Percentiles rank a stretch among this genome's conserved stretches.
These are phyloP conservation scores for Pistacia integerrima DNA, from an alignment of 345 rosid genomes.

Conservation along the genomic window DNA sequence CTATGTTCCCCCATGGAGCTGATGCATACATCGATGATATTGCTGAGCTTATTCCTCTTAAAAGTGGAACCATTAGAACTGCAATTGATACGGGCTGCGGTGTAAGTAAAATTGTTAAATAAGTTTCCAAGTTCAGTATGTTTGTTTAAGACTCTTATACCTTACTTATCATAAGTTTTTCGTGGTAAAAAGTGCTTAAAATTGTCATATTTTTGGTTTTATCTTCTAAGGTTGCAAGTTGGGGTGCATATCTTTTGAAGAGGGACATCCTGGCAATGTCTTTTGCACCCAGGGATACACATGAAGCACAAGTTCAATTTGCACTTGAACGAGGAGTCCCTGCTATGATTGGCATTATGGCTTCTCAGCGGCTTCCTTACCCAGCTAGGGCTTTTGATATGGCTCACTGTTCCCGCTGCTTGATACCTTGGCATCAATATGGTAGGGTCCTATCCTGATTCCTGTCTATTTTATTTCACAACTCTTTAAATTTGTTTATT, in stretches of 20 bases:
- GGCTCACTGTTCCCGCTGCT: slow-evolving; percentile 98
- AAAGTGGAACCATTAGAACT: slow-evolving; percentile 74
- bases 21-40: slow-evolving; percentile 94
- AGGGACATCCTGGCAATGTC: slow-evolving; percentile 81
- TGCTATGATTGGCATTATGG: slow-evolving; percentile 87
- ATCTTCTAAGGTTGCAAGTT: slow-evolving; percentile 81
- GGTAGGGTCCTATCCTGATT: slow-evolving; percentile 42
- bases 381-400: slow-evolving; percentile 96
- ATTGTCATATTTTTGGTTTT: no score
- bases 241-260: slow-evolving; percentile 87
- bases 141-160: background rate
- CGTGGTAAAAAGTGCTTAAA: no score
- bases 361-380: slow-evolving; percentile 83
- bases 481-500: no score
- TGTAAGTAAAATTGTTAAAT: slow-evolving; percentile 43
- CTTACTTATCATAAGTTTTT: no score
- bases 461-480: no score
- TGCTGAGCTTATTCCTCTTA: slow-evolving; percentile 71
- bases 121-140: background rate
- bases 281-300: slow-evolving; percentile 97
- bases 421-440: slow-evolving; percentile 76
- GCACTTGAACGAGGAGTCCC: slow-evolving; percentile 99
- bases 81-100: slow-evolving; percentile 98
- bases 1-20: slow-evolving; percentile 94
- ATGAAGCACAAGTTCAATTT: slow-evolving; percentile 96